Evolutionary conservation across 1,139 yeast genomes (phyloP).

Genomic region (Candida sp.): DNA sequence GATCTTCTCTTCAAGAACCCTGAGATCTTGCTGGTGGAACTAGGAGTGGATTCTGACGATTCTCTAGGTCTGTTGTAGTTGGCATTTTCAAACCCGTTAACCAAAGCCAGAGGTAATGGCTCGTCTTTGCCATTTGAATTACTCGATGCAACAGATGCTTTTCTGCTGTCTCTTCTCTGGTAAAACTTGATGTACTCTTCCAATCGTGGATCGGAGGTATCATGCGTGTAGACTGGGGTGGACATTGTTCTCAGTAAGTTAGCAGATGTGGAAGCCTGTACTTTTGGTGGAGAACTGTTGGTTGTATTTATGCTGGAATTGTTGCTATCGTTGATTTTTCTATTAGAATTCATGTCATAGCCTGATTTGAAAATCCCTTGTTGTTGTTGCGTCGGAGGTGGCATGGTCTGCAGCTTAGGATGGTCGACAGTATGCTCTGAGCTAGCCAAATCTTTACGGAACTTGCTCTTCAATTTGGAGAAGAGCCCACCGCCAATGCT

Average conservation of each 20-base stretch:
- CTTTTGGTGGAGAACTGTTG: conserved; percentile 3
- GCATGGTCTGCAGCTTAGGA: background rate
- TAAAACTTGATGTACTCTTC: conserved; percentile 61
- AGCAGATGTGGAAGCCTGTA: background rate
- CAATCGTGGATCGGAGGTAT: conserved; percentile 52
- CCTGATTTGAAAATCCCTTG: conserved; percentile 12
- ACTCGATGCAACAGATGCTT: conserved; percentile 18
- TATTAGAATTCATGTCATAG: conserved; percentile 13
- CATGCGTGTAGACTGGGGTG: conserved; percentile 16
- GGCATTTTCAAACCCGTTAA: conserved; percentile 20
- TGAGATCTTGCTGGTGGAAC: conserved; percentile 21
- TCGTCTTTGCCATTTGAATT: conserved; percentile 6
- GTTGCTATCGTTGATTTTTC: background rate
- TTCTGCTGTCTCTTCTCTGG: conserved; percentile 35
- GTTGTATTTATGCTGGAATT: background rate
- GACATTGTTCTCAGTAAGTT: conserved; percentile 20
- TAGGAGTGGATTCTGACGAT: conserved; percentile 1
- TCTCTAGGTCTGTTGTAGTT: conserved; percentile 13
- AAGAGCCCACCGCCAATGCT: conserved; percentile 36
- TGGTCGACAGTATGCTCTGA: conserved; percentile 8
- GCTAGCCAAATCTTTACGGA: conserved; percentile 20
- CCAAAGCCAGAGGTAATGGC: conserved; percentile 50
- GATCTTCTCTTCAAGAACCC: conserved; percentile 30
- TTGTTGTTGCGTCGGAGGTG: conserved; percentile 4
- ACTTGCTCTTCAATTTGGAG: conserved; percentile 40